A percentile compares a stretch with the other conserved stretches of the same genome.
Conservation (phyloP, 1,284 basidiomycete genomes). For the Austropuccinia psidii region DNA sequence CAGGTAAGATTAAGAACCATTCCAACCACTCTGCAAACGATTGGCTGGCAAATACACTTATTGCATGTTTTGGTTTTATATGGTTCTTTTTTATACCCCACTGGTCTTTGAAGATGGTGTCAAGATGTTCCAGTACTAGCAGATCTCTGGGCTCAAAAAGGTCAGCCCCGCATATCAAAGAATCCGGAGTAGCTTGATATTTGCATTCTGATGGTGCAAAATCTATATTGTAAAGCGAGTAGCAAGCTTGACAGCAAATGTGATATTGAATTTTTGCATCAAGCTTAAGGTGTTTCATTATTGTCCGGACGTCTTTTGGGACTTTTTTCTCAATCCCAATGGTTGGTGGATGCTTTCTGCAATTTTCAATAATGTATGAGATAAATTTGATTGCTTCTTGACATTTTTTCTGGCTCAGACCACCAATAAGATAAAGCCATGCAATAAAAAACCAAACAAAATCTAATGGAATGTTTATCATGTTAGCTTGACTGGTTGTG, state of each 20-base stretch:
- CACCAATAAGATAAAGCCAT: conserved; percentile 17
- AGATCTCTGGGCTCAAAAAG: too few species aligned
- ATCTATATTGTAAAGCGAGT: conserved; percentile 2
- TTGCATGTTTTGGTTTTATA: not conserved
- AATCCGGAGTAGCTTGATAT: not conserved
- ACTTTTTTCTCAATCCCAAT: not conserved
- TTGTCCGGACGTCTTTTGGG: conserved; percentile 1
- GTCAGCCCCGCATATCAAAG: not conserved
- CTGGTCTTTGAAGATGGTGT: too few species aligned
- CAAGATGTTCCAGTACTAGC: too few species aligned
- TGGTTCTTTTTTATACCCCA: not conserved
- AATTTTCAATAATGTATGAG: not conserved
- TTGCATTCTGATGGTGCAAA: not conserved
- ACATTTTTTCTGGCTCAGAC: conserved; percentile 10
- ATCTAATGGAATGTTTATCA: not conserved
- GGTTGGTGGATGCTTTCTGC: not conserved
- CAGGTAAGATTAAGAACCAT: not conserved
- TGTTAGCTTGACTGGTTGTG: too few species aligned
- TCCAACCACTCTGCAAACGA: not conserved
- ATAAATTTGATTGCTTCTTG: not conserved
- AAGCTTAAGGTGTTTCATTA: not conserved
- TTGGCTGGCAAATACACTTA: not conserved
- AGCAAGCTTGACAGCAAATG: not conserved
- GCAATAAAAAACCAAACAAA: not conserved
- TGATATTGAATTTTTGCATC: not conserved